phyloP scores from a whole-genome alignment of 768 basidiomycete species.

The Termitomyces sp. region DNA sequence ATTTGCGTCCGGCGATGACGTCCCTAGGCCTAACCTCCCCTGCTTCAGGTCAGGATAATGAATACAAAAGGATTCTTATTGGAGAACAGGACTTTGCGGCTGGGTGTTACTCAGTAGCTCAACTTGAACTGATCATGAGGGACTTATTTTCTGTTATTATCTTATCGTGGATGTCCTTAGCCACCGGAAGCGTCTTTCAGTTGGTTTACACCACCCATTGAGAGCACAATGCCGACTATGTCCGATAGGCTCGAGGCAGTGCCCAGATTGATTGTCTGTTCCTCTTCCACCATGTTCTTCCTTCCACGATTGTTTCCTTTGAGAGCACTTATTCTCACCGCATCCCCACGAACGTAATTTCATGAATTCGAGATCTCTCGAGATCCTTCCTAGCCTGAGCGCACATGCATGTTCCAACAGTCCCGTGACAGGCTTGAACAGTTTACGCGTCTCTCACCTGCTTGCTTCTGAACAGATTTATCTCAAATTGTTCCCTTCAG shows the following conservation, averaged over 20 bases:
- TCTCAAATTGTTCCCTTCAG: neutral
- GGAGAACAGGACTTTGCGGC: slow-evolving; percentile 1
- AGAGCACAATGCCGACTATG: too few species aligned
- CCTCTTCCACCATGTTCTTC: neutral
- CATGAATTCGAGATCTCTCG: too few species aligned
- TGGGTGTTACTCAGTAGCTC: neutral
- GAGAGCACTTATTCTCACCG: neutral
- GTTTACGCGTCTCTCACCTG: neutral
- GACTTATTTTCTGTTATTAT: too few species aligned
- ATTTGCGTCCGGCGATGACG: neutral
- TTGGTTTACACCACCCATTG: too few species aligned
- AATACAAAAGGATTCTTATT: slow-evolving; percentile 1
- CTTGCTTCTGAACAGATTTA: neutral
- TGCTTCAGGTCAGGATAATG: neutral
- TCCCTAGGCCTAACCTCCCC: neutral
- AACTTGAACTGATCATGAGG: neutral
- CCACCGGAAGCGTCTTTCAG: too few species aligned
- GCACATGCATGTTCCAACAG: neutral
- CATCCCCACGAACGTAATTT: too few species aligned
- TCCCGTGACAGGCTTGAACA: neutral
- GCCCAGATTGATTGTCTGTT: neutral
- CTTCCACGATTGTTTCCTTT: neutral
- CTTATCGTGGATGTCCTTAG: too few species aligned
- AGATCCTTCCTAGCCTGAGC: neutral
- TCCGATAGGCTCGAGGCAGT: too few species aligned